Evolutionary conservation across 2,329 filamentous ascomycete genomes (phyloP).

Genomic region (Diaporthe longicolla): DNA sequence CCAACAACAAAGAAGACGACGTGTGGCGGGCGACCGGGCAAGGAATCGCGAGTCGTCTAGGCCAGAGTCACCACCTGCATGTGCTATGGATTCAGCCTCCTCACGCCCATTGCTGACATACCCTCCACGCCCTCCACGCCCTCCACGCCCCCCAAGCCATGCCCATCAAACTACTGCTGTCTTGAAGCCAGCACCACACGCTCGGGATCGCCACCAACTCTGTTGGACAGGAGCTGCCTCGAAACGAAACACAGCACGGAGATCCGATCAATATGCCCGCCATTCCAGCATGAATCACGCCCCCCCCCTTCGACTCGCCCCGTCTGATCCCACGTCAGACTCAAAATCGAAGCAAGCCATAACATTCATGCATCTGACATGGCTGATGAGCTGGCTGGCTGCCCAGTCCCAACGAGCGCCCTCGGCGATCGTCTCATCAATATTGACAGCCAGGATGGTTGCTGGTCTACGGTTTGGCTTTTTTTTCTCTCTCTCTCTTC

Average conservation of each 20-base stretch:
- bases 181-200: constrained; percentile 3
- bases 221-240: constrained; percentile 32
- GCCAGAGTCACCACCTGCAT: constrained; percentile 3
- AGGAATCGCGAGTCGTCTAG: constrained; percentile 1
- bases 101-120: constrained; percentile 15
- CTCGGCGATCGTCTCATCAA: constrained; percentile 21
- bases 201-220: constrained; percentile 2
- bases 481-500: too few species aligned
- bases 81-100: constrained; percentile 12
- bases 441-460: background rate
- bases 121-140: background rate
- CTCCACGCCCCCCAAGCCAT: too few species aligned
- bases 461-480: background rate
- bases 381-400: background rate
- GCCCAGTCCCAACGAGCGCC: background rate
- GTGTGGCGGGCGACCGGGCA: constrained; percentile 1
- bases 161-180: constrained; percentile 21
- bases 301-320: background rate
- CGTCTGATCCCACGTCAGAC: constrained; percentile 31
- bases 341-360: constrained; percentile 4
- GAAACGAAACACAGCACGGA: constrained; percentile 32
- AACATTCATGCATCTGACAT: constrained; percentile 26
- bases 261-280: constrained; percentile 12
- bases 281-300: constrained; percentile 9
- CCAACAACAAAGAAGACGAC: constrained; percentile 5